Conservation (phyloP, 73 alveolate species). For the Symbiodinium pilosum region DNA sequence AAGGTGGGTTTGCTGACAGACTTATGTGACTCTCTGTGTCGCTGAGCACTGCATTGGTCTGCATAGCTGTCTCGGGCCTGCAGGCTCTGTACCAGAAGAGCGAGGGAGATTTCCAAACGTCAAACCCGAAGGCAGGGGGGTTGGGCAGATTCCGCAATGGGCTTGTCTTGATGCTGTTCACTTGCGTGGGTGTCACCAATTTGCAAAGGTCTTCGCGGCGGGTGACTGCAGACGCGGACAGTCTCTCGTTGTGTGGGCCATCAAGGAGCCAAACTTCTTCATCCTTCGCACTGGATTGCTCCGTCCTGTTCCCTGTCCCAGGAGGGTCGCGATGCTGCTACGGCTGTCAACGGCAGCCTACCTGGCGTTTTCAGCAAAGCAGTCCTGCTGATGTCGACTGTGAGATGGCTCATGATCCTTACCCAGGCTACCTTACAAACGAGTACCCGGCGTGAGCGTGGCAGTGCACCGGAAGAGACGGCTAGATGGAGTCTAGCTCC, state of each 20-base stretch:
- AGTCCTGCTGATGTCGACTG: background rate
- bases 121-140: slow-evolving; percentile 48
- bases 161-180: background rate
- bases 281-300: no score
- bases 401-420: background rate
- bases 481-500: slow-evolving; percentile 1
- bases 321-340: slow-evolving; percentile 85
- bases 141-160: background rate
- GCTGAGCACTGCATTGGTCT: background rate
- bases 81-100: slow-evolving; percentile 73
- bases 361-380: no score
- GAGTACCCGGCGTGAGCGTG: background rate
- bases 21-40: background rate
- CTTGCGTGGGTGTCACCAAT: background rate
- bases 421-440: background rate
- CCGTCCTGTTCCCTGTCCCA: background rate
- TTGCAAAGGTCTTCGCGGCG: slow-evolving; percentile 54
- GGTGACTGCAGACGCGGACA: slow-evolving; percentile 95
- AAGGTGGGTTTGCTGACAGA: background rate
- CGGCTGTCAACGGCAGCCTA: slow-evolving; percentile 31
- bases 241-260: slow-evolving; percentile 95
- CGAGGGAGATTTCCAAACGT: slow-evolving; percentile 75
- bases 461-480: background rate
- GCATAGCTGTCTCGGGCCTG: no score
- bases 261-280: slow-evolving; percentile 22